Conservation (phyloP, 306 rosid species). For the Sicyos edulis region DNA sequence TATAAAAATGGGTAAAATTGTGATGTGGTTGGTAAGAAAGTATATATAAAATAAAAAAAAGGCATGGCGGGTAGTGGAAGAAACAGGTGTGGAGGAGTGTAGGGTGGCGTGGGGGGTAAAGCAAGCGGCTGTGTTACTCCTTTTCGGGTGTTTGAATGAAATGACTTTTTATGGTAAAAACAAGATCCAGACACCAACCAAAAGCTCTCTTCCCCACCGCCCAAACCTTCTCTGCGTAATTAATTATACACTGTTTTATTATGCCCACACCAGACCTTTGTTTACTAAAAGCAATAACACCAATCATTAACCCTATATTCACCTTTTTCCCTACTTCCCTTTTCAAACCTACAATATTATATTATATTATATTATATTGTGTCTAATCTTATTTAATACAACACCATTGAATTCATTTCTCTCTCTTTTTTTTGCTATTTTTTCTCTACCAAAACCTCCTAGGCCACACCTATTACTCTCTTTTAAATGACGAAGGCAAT, state of each 20-base stretch:
- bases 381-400: too few species aligned
- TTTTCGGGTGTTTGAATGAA: slow-evolving; percentile 7
- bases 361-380: neutral
- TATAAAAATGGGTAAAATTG: neutral
- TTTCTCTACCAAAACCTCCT: too few species aligned
- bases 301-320: slow-evolving; percentile 43
- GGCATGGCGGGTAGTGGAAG: too few species aligned
- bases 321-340: slow-evolving; percentile 33
- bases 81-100: too few species aligned
- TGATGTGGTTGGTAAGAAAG: neutral
- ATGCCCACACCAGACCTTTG: slow-evolving; percentile 40
- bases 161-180: slow-evolving; percentile 8
- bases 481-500: too few species aligned
- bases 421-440: too few species aligned
- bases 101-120: neutral
- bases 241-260: slow-evolving; percentile 31
- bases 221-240: slow-evolving; percentile 31
- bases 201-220: slow-evolving; percentile 27
- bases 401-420: too few species aligned
- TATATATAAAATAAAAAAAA: too few species aligned
- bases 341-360: slow-evolving; percentile 29
- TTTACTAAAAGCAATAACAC: slow-evolving; percentile 44
- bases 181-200: slow-evolving; percentile 18
- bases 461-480: too few species aligned
- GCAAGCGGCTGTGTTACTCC: neutral